These are phyloP conservation scores for Uromyces viciae-fabae DNA, from an alignment of 1,284 basidiomycete genomes.

Conservation along the genomic window DNA sequence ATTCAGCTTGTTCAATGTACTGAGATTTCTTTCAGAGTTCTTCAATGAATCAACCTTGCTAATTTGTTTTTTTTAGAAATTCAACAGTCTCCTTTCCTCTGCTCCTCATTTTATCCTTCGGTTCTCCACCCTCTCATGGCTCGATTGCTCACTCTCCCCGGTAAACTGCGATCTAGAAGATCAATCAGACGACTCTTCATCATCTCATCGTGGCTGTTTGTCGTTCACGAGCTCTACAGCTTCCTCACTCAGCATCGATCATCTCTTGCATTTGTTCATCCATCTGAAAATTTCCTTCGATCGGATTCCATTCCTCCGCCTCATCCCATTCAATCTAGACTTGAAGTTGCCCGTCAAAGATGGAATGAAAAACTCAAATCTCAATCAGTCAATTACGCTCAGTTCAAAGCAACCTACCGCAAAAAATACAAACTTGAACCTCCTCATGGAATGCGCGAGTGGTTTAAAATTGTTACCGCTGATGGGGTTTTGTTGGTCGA, in stretches of 20 bases:
- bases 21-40: no score
- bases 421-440: conserved; percentile 35
- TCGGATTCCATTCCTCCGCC: conserved; percentile 29
- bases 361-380: conserved; percentile 38
- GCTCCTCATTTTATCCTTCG: no score
- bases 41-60: no score
- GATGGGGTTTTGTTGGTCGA: conserved; percentile 40
- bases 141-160: conserved; percentile 35
- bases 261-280: conserved; percentile 10
- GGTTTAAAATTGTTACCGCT: conserved; percentile 34
- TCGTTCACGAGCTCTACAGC: conserved; percentile 38
- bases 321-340: conserved; percentile 36
- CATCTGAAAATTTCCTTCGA: not conserved
- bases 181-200: conserved; percentile 42
- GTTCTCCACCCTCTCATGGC: conserved; percentile 8
- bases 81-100: no score
- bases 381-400: conserved; percentile 32
- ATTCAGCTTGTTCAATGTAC: no score
- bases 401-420: conserved; percentile 35
- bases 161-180: conserved; percentile 42
- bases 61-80: no score
- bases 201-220: conserved; percentile 33
- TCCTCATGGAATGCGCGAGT: conserved; percentile 34
- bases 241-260: conserved; percentile 28
- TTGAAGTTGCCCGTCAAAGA: conserved; percentile 18